Conservation (phyloP, 1,284 basidiomycete species). For the Trichosporon coremiiforme region DNA sequence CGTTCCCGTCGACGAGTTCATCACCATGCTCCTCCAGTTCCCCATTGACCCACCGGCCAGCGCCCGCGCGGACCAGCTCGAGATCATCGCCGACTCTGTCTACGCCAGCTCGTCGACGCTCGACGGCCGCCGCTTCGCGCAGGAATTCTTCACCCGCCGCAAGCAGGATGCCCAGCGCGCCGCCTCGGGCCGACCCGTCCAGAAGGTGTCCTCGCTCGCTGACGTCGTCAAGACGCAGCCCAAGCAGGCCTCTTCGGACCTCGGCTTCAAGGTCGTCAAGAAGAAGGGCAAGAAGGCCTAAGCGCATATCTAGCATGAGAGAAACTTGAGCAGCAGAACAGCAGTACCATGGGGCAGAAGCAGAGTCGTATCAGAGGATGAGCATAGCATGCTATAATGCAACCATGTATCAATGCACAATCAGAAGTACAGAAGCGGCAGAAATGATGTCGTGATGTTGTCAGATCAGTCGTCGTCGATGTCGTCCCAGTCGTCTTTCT, state of each 20-base stretch:
- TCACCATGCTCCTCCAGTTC: conserved; percentile 86
- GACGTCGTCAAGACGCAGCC: conserved; percentile 82
- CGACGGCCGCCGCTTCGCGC: conserved; percentile 89
- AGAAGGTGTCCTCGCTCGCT: conserved; percentile 39
- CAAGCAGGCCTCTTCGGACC: conserved; percentile 71
- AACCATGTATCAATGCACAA: conserved; percentile 16
- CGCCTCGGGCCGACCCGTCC: conserved; percentile 22
- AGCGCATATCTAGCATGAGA: neutral
- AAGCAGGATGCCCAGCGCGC: conserved; percentile 68
- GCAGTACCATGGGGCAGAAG: neutral
- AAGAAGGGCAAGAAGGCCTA: conserved; percentile 62
- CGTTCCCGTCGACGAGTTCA: conserved; percentile 76
- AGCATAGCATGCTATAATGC: conserved; percentile 19
- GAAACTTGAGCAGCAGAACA: no score
- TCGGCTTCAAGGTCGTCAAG: conserved; percentile 88
- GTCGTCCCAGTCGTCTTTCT: conserved; percentile 47
- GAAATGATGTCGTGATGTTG: neutral
- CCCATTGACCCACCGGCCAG: conserved; percentile 80
- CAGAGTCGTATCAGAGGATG: neutral
- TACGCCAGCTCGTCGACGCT: conserved; percentile 92
- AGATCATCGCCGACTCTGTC: conserved; percentile 88
- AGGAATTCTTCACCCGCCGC: conserved; percentile 83
- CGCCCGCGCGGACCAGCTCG: conserved; percentile 62
- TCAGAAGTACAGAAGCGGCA: neutral
- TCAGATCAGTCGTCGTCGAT: conserved; percentile 19